phyloP scores from a whole-genome alignment of 2,329 filamentous ascomycete genomes.

The Ploettnerulaceae sp. region DNA sequence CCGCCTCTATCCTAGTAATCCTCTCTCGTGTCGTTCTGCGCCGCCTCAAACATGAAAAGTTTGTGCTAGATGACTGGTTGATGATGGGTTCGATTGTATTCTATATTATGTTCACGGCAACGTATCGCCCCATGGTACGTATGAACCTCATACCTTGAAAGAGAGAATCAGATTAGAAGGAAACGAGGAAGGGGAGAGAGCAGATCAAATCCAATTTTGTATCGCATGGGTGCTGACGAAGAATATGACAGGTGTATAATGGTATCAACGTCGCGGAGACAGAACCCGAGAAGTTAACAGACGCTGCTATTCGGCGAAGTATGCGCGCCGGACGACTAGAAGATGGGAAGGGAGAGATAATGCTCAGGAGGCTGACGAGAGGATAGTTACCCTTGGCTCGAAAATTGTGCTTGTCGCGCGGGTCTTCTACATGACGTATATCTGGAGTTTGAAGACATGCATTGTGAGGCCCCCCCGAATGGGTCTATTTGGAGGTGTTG shows the following conservation, averaged over 20 bases:
- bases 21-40: constrained; percentile 20
- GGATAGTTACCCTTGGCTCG: constrained; percentile 20
- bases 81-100: constrained; percentile 18
- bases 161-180: neutral
- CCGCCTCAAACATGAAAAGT: constrained; percentile 21
- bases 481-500: neutral
- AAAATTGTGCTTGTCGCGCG: constrained; percentile 19
- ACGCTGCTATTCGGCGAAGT: constrained; percentile 1
- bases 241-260: constrained; percentile 13
- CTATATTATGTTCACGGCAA: constrained; percentile 15
- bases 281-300: constrained; percentile 5
- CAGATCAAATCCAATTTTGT: no score
- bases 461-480: constrained; percentile 16
- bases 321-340: neutral
- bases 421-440: constrained; percentile 21
- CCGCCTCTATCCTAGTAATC: constrained; percentile 20
- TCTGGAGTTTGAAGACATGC: constrained; percentile 28
- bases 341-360: neutral
- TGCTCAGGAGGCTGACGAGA: neutral
- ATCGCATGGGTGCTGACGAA: no score
- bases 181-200: neutral
- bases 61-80: constrained; percentile 23
- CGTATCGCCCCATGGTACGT: constrained; percentile 17
- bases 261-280: constrained; percentile 16
- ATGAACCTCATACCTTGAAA: neutral